Percentiles rank a stretch among this genome's conserved stretches.
These are phyloP conservation scores for Canavalia gladiata DNA, from an alignment of 306 rosid genomes.

Conservation along the genomic window DNA sequence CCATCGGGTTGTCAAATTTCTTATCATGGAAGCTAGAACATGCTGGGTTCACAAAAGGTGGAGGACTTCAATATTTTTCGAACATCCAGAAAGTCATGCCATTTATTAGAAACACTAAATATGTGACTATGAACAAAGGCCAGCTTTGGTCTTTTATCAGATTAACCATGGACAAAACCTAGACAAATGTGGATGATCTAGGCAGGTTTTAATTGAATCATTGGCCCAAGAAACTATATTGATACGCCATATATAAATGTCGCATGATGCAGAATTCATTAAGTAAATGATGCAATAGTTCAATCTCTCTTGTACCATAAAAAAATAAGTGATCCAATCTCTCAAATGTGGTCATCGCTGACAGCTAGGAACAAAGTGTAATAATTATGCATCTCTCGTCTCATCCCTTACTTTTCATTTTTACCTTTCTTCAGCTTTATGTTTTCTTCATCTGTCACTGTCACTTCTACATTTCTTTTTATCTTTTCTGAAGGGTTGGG, in stretches of 20 bases:
- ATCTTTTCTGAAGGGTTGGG: neutral
- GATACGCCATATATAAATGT: constrained; percentile 3
- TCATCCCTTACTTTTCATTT: constrained; percentile 6
- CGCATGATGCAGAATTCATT: constrained; percentile 12
- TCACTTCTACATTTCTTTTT: constrained; percentile 30
- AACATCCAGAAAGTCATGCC: constrained; percentile 22
- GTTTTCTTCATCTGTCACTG: constrained; percentile 20
- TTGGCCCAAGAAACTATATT: constrained; percentile 16
- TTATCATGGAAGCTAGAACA: constrained; percentile 56
- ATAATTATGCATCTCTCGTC: constrained; percentile 10
- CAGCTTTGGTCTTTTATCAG: constrained; percentile 7
- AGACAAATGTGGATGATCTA: constrained; percentile 37
- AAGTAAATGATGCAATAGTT: neutral
- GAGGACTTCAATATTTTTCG: constrained; percentile 13
- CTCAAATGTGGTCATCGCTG: constrained; percentile 18
- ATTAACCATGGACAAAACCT: constrained; percentile 29
- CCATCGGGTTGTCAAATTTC: constrained; percentile 60
- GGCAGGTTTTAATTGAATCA: constrained; percentile 37
- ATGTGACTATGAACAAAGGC: constrained; percentile 19
- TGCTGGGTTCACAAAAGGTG: constrained; percentile 50
- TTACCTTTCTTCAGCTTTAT: constrained; percentile 12
- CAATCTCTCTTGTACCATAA: neutral
- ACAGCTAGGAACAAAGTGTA: neutral
- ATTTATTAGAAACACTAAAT: constrained; percentile 37
- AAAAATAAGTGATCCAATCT: neutral